Percentiles rank a stretch among this genome's conserved stretches.
Evolutionary conservation across 768 basidiomycete genomes (phyloP).

Genomic region (Epithele typhae): DNA sequence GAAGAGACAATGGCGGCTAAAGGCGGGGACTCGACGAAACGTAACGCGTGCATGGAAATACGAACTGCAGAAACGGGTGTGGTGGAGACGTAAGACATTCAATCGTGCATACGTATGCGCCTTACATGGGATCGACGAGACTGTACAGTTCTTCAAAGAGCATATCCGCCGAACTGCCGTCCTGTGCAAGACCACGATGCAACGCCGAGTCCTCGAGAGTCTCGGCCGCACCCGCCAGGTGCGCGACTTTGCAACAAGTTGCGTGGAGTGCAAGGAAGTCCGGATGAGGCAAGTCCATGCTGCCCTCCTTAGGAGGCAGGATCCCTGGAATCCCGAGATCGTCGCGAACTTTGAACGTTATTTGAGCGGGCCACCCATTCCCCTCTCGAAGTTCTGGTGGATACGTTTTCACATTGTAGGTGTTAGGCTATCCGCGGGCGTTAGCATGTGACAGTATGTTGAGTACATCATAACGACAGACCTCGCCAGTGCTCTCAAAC

Average conservation of each 20-base stretch:
- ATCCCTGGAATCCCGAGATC: neutral
- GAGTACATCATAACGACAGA: neutral
- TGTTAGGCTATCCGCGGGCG: neutral
- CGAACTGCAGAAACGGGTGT: too few relatives aligned
- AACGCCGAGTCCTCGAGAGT: neutral
- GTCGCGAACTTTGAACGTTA: neutral
- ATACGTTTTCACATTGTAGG: neutral
- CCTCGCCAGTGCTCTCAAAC: neutral
- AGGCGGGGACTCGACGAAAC: too few relatives aligned
- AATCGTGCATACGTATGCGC: too few relatives aligned
- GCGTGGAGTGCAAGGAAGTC: neutral
- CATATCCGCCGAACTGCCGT: neutral
- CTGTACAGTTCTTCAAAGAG: neutral
- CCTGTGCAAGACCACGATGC: neutral
- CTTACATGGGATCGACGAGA: too few relatives aligned
- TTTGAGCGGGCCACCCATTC: neutral
- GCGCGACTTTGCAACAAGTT: neutral
- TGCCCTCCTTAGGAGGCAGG: neutral
- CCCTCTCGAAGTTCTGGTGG: neutral
- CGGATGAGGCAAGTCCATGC: neutral
- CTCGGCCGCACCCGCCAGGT: constrained; percentile 3
- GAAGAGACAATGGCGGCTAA: too few relatives aligned
- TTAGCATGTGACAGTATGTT: neutral
- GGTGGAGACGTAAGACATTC: too few relatives aligned
- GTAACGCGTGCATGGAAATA: too few relatives aligned